Conservation (phyloP, 2,329 filamentous ascomycete genomes). For the Monilinia laxa region DNA sequence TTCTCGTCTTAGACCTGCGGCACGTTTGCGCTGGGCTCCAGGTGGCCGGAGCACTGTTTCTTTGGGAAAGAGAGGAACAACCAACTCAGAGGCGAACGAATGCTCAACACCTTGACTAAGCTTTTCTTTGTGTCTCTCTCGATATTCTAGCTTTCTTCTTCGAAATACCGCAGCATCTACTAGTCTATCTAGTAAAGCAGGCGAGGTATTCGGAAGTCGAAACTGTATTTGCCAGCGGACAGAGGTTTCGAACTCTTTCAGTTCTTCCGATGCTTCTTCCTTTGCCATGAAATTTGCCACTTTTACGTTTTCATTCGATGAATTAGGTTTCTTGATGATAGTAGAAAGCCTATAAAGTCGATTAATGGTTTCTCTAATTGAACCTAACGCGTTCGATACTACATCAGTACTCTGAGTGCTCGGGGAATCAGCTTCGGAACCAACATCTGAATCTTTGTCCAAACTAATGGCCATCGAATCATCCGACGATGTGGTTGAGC, state of each 20-base stretch:
- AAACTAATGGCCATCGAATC: conserved; percentile 19
- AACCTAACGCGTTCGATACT: not conserved
- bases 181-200: not conserved
- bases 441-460: not conserved
- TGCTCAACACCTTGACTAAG: conserved; percentile 7
- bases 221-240: conserved; percentile 16
- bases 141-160: conserved; percentile 12
- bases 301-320: conserved; percentile 11
- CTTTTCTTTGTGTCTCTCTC: conserved; percentile 16
- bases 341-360: conserved; percentile 8
- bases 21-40: not conserved
- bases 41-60: not conserved
- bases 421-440: not conserved
- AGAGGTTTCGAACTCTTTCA: not conserved
- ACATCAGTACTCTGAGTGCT: not conserved
- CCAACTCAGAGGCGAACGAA: not conserved
- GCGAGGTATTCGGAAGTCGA: not conserved
- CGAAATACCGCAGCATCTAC: conserved; percentile 15
- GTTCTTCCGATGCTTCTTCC: not conserved
- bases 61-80: not conserved
- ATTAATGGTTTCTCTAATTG: conserved; percentile 10
- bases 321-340: conserved; percentile 8
- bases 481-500: not conserved
- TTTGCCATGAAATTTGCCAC: conserved; percentile 13
- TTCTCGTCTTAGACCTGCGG: not conserved